Evolutionary conservation across 1,284 basidiomycete genomes (phyloP), one percentile per base, ranked within the genome.

Genomic region (Prillingera fragicola): DNA sequence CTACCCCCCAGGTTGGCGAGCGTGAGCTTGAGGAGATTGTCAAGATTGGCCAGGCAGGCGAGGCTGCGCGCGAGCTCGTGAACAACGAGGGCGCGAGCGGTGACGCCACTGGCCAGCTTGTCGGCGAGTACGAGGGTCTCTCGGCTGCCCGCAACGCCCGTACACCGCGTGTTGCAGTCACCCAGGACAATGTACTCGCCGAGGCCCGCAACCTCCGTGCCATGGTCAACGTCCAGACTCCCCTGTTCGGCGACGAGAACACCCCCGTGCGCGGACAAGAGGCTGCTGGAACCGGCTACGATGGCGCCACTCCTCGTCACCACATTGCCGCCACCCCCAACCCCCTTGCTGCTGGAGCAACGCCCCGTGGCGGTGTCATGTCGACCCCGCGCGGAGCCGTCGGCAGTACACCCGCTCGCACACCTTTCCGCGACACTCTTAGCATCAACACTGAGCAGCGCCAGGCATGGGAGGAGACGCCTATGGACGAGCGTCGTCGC

Each of bases 1-100:
- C 95, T 0, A 75, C 77, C 17, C 89, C 94, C 2, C 94, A 98
- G 64, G 95, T 99, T 4, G 87, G 87, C n/a, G 91, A 99, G 71
- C 74, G 78, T 7, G 94, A 99, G 71, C 73, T 99, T 39, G 95
- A 98, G 72, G 91, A 97, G 59, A 97, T 98, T 59, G 94, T 96
- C 60, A 99, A 98, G 76, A 92, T 98, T 57, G 95, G 94, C 1
- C 84, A 88, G 65, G 86, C 87, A 0, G 85, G 91, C 6, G 88
- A 96, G 72, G 83, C 80, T 49, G 86, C 91, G 8, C 83, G 89
- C 60, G 81, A 83, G 5, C 69, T 97, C 56, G 90, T 97, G 7
- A 67, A 70, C 24, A 70, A 70, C 14, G 70, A 71, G 72, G 67
- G 77, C 9, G 61, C 60, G 8, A 84, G 82, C 21, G 85, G 85